Base-by-base conservation (phyloP, 2,329 filamentous ascomycete species). In the Aspergillus sp. region DNA sequence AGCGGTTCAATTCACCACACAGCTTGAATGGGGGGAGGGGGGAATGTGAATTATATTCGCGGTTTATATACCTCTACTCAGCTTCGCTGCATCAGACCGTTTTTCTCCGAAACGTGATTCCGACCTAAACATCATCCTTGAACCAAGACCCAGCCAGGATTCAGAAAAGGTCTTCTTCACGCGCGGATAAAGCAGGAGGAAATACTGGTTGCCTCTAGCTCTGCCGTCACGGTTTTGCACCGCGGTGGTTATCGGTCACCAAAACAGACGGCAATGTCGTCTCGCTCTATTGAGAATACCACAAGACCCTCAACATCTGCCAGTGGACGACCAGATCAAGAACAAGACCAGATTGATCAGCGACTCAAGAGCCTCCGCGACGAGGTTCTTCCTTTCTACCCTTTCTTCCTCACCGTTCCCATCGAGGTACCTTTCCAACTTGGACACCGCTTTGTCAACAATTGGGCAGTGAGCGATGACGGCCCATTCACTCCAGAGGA, bases 401-500 rank as follows among this genome's bases (percentile, higher is more conserved):
- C 80, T 46, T 81, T 80, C 63, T 75, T 81, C 55, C 74, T 82
- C 63, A 81, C 79, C 41, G 73, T 82, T 59, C 80, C 80, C 38
- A 79, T 79, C 38, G 79, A 81, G 71, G 74, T 76, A 55, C 80
- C 80, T 46, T 82, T 79, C 68, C 77, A 75, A 55, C 74, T 80
- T 47, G 77, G 76, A 47, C 72, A 72, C 57, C 77, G 77, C 46
- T 76, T 77, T 64, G 72, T 77, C 62, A 80, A 76, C 68, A 78
- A 80, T 67, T 83, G 81, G 81, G 77, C 79, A 63, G 76, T 81
- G 65, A 77, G 78, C 59, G 71, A 77, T 71, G 79, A 83, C 59
- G 82, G 82, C 2, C 82, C 85, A 4, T 89, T 88, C 73, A 74
- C 77, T 54, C 74, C 74, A 19, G 77, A 83, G 64, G 87, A 89